Percentiles rank a stretch among this genome's conserved stretches.
Conservation (phyloP, 352 stramenopile species). For the Phytophthora constricta region DNA sequence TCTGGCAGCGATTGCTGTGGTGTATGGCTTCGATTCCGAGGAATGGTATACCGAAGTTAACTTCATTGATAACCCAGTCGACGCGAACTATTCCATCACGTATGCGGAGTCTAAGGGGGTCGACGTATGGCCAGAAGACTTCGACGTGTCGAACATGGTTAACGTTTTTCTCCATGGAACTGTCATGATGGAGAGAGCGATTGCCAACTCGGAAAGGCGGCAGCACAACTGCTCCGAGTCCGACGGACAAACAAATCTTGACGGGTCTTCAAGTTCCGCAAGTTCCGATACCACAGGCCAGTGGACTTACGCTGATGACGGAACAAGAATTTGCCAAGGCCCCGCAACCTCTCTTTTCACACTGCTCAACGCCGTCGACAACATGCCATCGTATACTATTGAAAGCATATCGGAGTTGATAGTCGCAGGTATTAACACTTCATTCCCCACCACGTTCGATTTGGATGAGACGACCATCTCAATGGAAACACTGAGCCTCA, state of each 20-base stretch:
- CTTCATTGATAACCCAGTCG: constrained; percentile 19
- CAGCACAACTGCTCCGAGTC: constrained; percentile 50
- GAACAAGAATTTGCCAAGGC: constrained; percentile 48
- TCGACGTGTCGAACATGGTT: constrained; percentile 28
- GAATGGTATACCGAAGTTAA: constrained; percentile 59
- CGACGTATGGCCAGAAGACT: constrained; percentile 23
- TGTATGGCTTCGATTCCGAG: constrained; percentile 57
- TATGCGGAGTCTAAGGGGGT: constrained; percentile 25
- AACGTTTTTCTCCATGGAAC: constrained; percentile 51
- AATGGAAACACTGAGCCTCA: constrained; percentile 32
- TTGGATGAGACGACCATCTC: constrained; percentile 34
- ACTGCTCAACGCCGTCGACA: constrained; percentile 30
- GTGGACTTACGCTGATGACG: constrained; percentile 40
- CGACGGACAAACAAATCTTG: constrained; percentile 36
- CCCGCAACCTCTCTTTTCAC: constrained; percentile 42
- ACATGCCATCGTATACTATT: constrained; percentile 18
- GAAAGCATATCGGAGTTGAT: constrained; percentile 31
- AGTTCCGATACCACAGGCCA: constrained; percentile 17
- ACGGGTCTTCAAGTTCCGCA: constrained; percentile 15
- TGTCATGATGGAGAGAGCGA: constrained; percentile 46
- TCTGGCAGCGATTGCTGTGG: constrained; percentile 41
- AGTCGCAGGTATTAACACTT: constrained; percentile 35
- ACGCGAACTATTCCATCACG: constrained; percentile 22
- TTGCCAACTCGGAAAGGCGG: constrained; percentile 37
- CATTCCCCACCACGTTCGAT: constrained; percentile 31